Base-by-base conservation (phyloP, 768 basidiomycete genomes). In the Tylopilus plumbeoviolaceoides region DNA sequence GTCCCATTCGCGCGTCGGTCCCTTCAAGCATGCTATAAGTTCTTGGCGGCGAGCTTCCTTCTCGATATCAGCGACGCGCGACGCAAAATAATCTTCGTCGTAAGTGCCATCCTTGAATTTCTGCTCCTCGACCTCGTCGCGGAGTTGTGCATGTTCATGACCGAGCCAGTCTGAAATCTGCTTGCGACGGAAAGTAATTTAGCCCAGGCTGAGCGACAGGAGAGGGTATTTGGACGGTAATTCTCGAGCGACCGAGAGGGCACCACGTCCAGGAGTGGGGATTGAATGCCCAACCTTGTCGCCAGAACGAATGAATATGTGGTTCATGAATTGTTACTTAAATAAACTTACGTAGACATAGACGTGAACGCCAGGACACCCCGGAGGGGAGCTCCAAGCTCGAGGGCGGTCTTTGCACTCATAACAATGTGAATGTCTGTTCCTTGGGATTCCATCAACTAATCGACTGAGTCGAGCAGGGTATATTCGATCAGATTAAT, bases 281-380 rank as follows among this genome's bases (percentile, higher is more conserved):
- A 99, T 85, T 4, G 95, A 98, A 47, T 97, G 93, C 17, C 95
- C 97, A 55, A 95, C 95, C 74, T 99, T 99, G 77, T 99, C 97
- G 60, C 90, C 95, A 59, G 40, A 44, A 50, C 23, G 21, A 45
- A 38, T 63, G 36, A 62, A 41, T 48, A 48, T 27, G 28, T 28
- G 12, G 30, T 31, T 18, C 21, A 3, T 44, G 31, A 21, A 45
- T 40, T 20, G 17, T 23, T 17, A 25, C 42, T 31, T 33, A n/a
- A 28, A 2, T 28, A 17, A 10, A 78, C 89, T 65, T 70, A 92
- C 89, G 90, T 92, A 8, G 93, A 93, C 3, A 97, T 99, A 3
- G 95, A 94, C 2, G 97, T 97, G 78, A 91, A 98, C 2, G 85
- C 94, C 54, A 99, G 79, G 61, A 99, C 81, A 64, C 91, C 93